These are phyloP conservation scores for Xylaria arbuscula DNA, from an alignment of 2,329 filamentous ascomycete species.

Conservation along the genomic window DNA sequence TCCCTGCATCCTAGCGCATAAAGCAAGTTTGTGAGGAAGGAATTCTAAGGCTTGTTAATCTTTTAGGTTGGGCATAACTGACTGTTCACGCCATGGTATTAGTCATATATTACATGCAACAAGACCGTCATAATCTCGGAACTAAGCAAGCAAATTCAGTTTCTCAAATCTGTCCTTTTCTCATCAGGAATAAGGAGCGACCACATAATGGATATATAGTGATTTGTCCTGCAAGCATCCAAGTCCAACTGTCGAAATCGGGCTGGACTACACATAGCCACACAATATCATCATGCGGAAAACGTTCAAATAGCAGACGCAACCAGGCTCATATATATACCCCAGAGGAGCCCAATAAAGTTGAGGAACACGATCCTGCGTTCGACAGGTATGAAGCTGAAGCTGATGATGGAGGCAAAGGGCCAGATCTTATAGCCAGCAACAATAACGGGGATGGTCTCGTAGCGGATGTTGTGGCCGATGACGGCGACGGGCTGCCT, in stretches of 20 bases:
- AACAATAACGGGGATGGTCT: conserved; percentile 61
- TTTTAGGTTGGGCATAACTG: too few relatives aligned
- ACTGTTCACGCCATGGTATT: too few relatives aligned
- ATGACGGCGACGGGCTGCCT: conserved; percentile 53
- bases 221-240: background rate
- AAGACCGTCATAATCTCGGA: too few relatives aligned
- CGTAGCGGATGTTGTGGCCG: conserved; percentile 53
- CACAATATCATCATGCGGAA: too few relatives aligned
- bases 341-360: conserved; percentile 62
- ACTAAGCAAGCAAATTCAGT: too few relatives aligned
- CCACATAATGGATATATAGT: background rate
- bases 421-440: conserved; percentile 65
- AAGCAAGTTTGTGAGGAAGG: too few relatives aligned
- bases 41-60: too few relatives aligned
- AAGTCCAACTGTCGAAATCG: background rate
- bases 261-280: background rate
- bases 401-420: conserved; percentile 62
- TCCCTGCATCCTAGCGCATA: too few relatives aligned
- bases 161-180: background rate
- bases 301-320: conserved; percentile 47
- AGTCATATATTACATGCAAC: too few relatives aligned
- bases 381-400: conserved; percentile 62
- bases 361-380: conserved; percentile 62
- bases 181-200: background rate
- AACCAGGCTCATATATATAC: conserved; percentile 63